Evolutionary conservation across 306 rosid genomes (phyloP).

Genomic region (Urtica urens): DNA sequence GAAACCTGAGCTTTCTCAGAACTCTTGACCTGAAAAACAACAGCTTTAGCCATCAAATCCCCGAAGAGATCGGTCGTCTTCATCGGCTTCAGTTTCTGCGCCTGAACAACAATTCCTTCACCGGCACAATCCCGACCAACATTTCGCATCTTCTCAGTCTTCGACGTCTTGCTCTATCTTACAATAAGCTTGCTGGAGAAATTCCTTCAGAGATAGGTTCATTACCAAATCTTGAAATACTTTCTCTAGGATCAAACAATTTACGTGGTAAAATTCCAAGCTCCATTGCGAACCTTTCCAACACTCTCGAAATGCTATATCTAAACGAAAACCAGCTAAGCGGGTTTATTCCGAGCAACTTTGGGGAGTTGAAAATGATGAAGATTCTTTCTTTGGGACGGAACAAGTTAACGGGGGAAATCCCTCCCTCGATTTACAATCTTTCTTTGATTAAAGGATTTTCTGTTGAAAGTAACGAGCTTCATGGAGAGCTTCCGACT

Average conservation of each 20-base stretch:
- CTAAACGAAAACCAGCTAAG: neutral
- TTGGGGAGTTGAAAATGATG: constrained; percentile 3
- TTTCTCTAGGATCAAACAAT: neutral
- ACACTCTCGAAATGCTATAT: constrained; percentile 1
- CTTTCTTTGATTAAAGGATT: constrained; percentile 6
- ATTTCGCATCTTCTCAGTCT: constrained; percentile 1
- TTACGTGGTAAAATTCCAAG: constrained; percentile 13
- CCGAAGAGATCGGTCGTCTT: constrained; percentile 19
- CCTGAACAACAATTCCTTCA: constrained; percentile 12
- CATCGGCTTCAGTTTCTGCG: neutral
- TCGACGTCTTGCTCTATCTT: neutral
- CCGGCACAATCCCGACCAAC: constrained; percentile 11
- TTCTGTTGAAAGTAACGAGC: neutral
- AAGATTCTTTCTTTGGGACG: neutral
- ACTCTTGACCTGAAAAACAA: constrained; percentile 3
- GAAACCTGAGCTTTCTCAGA: constrained; percentile 25
- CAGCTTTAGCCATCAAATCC: constrained; percentile 17
- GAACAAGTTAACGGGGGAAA: constrained; percentile 6
- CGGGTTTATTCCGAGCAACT: constrained; percentile 12
- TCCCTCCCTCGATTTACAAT: constrained; percentile 21
- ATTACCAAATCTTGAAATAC: neutral
- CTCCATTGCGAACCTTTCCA: constrained; percentile 25
- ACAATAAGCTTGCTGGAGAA: constrained; percentile 3
- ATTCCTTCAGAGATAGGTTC: constrained; percentile 12
- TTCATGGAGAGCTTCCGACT: neutral